Base-by-base conservation (phyloP, 768 basidiomycete genomes). In the Kwoniella dendrophila region DNA sequence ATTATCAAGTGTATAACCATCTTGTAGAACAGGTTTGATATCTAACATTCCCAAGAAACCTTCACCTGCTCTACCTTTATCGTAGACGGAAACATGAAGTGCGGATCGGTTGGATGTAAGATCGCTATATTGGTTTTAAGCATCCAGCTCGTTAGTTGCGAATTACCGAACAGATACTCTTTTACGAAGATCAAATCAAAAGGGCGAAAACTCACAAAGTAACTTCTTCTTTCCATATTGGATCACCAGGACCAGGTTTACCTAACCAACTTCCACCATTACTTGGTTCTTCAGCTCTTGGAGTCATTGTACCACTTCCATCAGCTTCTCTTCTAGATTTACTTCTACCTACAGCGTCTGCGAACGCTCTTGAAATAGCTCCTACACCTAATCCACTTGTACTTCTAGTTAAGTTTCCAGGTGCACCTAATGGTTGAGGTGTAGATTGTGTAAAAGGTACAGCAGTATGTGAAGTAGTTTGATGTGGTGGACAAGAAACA, bases 221-320 rank as follows among this genome's bases (percentile, higher is more conserved):
- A 33, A 98, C 96, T 78, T 98, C 90, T 78, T 98, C 95, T 81
- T 99, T 99, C 96, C 96, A 99, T 22, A 94, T 88, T 11, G 96
- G 95, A 82, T 92, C 97, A 85, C 59, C 90, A 36, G 62, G 69
- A 43, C 73, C 71, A n/a, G 71, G 72, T 62, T 71, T 67, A 14
- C 74, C 72, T 24, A 75, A 27, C 71, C 71, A 73, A 49, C 66
- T 68, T 22, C 48, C 54, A n/a, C 67, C 67, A 4, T 50, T 60
- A 18, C 58, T 56, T 5, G 69, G 64, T 47, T 73, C 70, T 41
- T 72, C 74, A 16, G 66, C 70, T 29, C 64, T 58, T 10, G 74
- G 74, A 30, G 74, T 75, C 62, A 69, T 61, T 18, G 50, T 58
- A 30, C 75, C 68, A 60, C 70, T 68, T 22, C 52, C 66, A 24